Evolutionary conservation across 2,329 filamentous ascomycete species (phyloP), one percentile per base, ranked within the genome.

Genomic region (Fusarium clavum): DNA sequence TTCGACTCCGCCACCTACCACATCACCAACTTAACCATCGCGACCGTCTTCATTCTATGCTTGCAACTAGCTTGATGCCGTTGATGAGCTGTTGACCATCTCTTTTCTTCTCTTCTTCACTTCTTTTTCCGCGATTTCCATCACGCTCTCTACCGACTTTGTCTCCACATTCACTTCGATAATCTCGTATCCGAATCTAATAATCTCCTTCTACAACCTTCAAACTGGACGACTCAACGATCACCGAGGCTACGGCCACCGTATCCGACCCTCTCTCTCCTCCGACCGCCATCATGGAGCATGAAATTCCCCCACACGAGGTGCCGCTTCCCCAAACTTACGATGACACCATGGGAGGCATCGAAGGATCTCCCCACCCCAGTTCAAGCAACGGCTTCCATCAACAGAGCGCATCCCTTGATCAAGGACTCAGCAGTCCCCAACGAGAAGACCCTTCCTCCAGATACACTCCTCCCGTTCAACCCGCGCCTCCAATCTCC

Each of bases 291-390:
- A 83, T 85, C 64, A 86, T 86, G 83, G 87, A 89, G 60, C 76
- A 75, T 57, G 78, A 79, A 46, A 66, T 73, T 61, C 70, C 59
- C 51, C 69, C 77, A 24, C 77, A 77, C 57, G 82, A 53, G 34
- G 49, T 53, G 18, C 49, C 49, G 34, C 41, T 47, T 27, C 52
- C 53, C 22, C 43, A 56, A 34, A 73, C 74, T 61, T 81, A 81
- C 64, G 86, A 88, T 69, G 86, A 87, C 64, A 83, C 83, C 41
- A 77, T 87, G 47, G 83, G 81, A 63, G 83, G 82, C 60, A 79
- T 87, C 63, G 85, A 88, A 25, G 82, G 79, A 64, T 82, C 83
- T 41, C 81, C 82, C 40, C 80, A 83, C n/a, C 71, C 83, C 34
- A 72, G 74, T 18, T 68, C 75, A 44, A 80, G 70, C 75, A 81